These are phyloP conservation scores for Trematosphaeria pertusa DNA, from an alignment of 2,329 filamentous ascomycete species.

Conservation along the genomic window DNA sequence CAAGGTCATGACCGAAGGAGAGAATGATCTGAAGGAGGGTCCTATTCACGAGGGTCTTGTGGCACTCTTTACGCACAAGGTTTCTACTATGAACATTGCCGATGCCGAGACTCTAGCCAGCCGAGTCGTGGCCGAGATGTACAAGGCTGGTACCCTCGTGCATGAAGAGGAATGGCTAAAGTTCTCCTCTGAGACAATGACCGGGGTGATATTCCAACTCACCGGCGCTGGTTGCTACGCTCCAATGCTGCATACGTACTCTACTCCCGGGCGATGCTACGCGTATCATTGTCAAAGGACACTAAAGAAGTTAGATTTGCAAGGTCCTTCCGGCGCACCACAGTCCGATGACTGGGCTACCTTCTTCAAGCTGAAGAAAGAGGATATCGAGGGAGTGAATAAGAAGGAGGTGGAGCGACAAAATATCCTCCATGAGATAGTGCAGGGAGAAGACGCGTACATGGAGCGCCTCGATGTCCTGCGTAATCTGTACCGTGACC, in stretches of 20 bases:
- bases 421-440: slow-evolving; percentile 93
- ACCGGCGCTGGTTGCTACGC: slow-evolving; percentile 93
- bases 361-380: slow-evolving; percentile 84
- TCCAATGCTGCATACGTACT: slow-evolving; percentile 75
- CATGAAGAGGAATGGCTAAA: slow-evolving; percentile 98
- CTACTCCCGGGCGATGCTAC: slow-evolving; percentile 80
- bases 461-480: slow-evolving; percentile 90
- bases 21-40: slow-evolving; percentile 84
- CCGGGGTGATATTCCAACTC: slow-evolving; percentile 91
- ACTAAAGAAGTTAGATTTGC: slow-evolving; percentile 90
- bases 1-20: slow-evolving; percentile 86
- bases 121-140: slow-evolving; percentile 80
- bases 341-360: slow-evolving; percentile 86
- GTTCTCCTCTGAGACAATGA: slow-evolving; percentile 79
- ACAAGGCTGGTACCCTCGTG: slow-evolving; percentile 76
- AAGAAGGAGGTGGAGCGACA: slow-evolving; percentile 93
- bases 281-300: slow-evolving; percentile 93
- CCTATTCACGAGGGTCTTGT: slow-evolving; percentile 87
- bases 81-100: slow-evolving; percentile 97
- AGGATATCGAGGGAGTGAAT: slow-evolving; percentile 72
- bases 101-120: slow-evolving; percentile 89
- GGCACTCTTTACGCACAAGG: slow-evolving; percentile 89
- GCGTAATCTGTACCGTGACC: slow-evolving; percentile 83
- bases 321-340: slow-evolving; percentile 69
- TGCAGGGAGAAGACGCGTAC: slow-evolving; percentile 89